Base-by-base conservation (phyloP, 345 rosid genomes). In the Salix purpurea region DNA sequence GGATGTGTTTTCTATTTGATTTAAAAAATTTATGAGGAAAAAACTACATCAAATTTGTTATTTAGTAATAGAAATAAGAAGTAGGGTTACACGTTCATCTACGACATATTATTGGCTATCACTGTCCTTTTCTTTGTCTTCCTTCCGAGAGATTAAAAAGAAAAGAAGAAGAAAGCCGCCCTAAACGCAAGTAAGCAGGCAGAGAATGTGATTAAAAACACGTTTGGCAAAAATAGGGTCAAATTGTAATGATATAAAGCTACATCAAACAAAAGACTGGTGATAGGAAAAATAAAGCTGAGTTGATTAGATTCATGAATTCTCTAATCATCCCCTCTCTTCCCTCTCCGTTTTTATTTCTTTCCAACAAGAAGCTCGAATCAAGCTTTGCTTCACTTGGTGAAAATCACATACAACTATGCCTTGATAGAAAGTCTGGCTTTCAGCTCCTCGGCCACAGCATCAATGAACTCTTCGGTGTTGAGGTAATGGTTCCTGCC, bases 381-480 rank as follows among this genome's bases (percentile, higher is more conserved):
- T 68, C 52, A 68, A 32, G 37, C 37, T 66, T 34, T 34, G 5
- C 23, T 23, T 13, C 72, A 13, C 44, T 23, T 34, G 42, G 23
- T 9, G n/a, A 56, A 28, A 0, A 40, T 66, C 5, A 50, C 78
- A 23, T 70, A 77, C 81, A 62, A 18, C 66, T 58, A 83, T 67
- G 91, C 88, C 83, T 85, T 36, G 72, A 72, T 68, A 37, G 84
- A 80, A 30, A 91, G 97, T 74, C 81, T 86, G 80, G 90, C 80
- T 84, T 74, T 89, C 74, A 96, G 92, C 72, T 90, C 95, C 9
- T 67, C 86, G 0, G 95, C 97, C 74, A 96, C 99, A 40, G 97
- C 97, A 84, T 94, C 99, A 72, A 96, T 92, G 90, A 96, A 96
- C 87, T 94, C 95, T 77, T 94, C 98, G 0, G 99, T 96, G 83